Evolutionary conservation across 805 yeast genomes (phyloP), one percentile per base, ranked within the genome.

Genomic region (Candida methanosorbosa): DNA sequence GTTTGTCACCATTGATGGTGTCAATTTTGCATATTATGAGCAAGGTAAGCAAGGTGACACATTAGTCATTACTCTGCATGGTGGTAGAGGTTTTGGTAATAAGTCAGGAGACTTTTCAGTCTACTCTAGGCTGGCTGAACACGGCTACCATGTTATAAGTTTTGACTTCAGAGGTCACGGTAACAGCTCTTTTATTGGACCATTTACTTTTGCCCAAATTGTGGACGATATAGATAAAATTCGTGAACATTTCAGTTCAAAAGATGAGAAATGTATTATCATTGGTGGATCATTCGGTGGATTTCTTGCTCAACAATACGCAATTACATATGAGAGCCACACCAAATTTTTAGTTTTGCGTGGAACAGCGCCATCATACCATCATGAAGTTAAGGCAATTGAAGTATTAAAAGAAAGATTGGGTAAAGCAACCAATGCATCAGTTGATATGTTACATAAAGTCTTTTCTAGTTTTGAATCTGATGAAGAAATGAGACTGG

Each of bases 271-370:
- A 26, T 39, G 43, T 18, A 40, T 48, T 24, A 27, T 48, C 11
- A 45, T 46, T 18, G 53, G 53, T 1, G 53, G 53, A 14, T 44
- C 49, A 27, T 48, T 48, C 39, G 53, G 53, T 8, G 49, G 51
- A 8, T 48, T 48, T 32, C 30, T 48, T 14, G 52, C 52, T 9
- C 52, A 48, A 33, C 49, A 48, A 33, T 48, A 48, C 32, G 50
- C 50, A 7, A 25, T 45, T 6, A 48, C 50, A 4, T 46, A 46
- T 28, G 48, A 46, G 2, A 29, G 36, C 13, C 32, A 36, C 12
- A 21, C 45, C 4, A 29, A 39, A 2, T 44, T 40, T 12, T 34
- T 48, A 19, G 24, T 48, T 12, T 33, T 48, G 9, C 35, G 52
- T 16, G 52, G 52, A n/a, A 45, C 52, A 4, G 52, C 52, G 12